Base-by-base conservation (phyloP, 371 early-diverging fungal genomes). In the Mortierella sp. region DNA sequence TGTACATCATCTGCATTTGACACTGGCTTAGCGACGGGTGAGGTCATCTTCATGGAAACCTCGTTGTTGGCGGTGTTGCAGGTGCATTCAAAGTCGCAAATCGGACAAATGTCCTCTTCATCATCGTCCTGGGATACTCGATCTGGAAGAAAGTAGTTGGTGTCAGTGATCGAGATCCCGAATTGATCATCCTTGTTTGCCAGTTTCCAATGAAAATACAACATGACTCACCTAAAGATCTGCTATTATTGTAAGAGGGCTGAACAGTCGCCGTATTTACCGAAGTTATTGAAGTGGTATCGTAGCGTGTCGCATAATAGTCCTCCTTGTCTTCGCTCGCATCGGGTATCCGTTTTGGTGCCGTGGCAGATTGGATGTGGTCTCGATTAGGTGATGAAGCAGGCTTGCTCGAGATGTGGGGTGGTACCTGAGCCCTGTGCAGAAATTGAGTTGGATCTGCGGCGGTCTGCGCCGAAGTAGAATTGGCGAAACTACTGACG, bases 11-110 rank as follows among this genome's bases (percentile, higher is more conserved):
- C 73, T 35, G 8, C 58, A 39, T 8, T 49, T 12, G 65, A 55
- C 16, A 58, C 32, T 18, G 63, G 10, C 14, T 61, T 43, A 24
- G 66, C 40, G 0, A 39, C 45, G 30, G 55, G 30, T 16, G 49
- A 60, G 28, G 40, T 43, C 18, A 39, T 51, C 43, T 26, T 30
- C n/a, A 70, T 24, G 61, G 60, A 22, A 43, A 26, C 39, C 60
- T 59, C 39, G 45, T 26, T 49, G 22, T 58, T 66, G 35, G 64
- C 76, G 28, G 66, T 76, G 28, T 87, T 87, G 68, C 91, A 91
- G 5, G 90, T 90, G 64, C 91, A 91, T 66, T 89, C 87, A 24
- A 85, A 86, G 52, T 91, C 91, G 66, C 91, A 91, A 0, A 91
- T 85, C 0, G 89, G 88, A 65, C 91, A 91, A 30, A 91, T 86